Percentiles rank a stretch among this genome's conserved stretches.
Evolutionary conservation across 2,329 filamentous ascomycete genomes (phyloP).

Genomic region (Trichoderma lentiforme): DNA sequence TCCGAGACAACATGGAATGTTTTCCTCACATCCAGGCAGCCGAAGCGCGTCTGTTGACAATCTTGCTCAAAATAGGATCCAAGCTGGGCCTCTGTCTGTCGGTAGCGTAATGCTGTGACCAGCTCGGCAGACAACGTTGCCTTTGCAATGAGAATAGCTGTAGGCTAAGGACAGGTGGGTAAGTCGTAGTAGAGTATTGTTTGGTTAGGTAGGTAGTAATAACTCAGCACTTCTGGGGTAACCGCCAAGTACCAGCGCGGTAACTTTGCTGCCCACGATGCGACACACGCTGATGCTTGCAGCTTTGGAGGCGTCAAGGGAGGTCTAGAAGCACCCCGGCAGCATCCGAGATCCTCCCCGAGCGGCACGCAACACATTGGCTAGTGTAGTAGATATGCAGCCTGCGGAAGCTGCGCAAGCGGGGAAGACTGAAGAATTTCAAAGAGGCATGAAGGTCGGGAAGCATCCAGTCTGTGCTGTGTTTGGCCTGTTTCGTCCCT

Average conservation of each 20-base stretch:
- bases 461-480: neutral
- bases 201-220: neutral
- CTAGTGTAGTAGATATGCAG: neutral
- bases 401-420: conserved; percentile 1
- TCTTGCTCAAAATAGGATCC: neutral
- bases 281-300: neutral
- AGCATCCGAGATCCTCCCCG: conserved; percentile 16
- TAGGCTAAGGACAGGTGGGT: neutral
- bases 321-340: conserved; percentile 11
- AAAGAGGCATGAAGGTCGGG: neutral
- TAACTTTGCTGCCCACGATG: neutral
- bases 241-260: neutral
- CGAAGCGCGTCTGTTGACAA: neutral
- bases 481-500: neutral
- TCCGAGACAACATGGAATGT: neutral
- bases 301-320: neutral
- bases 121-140: neutral
- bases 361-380: conserved; percentile 4
- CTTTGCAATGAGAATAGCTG: neutral
- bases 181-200: too few species aligned
- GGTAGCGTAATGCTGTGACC: neutral
- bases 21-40: neutral
- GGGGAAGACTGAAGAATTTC: neutral
- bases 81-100: neutral
- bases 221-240: neutral